phyloP scores from a whole-genome alignment of 306 rosid species.

The Trifolium repens region DNA sequence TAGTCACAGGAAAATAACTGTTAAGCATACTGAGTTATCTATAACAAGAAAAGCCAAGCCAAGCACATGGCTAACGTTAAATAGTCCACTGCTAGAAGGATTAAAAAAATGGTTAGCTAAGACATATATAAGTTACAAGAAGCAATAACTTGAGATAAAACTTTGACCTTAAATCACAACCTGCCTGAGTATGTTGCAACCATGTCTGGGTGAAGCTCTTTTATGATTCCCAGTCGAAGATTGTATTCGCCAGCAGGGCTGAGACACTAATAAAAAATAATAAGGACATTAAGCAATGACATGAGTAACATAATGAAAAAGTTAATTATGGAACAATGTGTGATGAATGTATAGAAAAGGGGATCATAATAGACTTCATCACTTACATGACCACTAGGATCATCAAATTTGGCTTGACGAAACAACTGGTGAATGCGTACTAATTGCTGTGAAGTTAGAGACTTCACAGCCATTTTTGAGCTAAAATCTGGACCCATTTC shows the following conservation, averaged over 20 bases:
- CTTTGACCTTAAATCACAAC: constrained; percentile 54
- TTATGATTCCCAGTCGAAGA: constrained; percentile 93
- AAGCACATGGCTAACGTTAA: constrained; percentile 22
- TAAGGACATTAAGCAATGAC: constrained; percentile 40
- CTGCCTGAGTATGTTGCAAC: constrained; percentile 99
- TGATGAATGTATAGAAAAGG: constrained; percentile 21
- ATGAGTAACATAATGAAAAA: constrained; percentile 22
- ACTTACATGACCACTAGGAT: constrained; percentile 83
- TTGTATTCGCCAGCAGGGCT: constrained; percentile 99
- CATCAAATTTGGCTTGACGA: constrained; percentile 98
- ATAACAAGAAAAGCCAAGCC: constrained; percentile 32
- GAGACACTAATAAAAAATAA: constrained; percentile 72
- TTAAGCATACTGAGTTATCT: constrained; percentile 19
- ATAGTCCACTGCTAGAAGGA: constrained; percentile 28
- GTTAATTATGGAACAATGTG: constrained; percentile 1
- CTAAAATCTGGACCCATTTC: constrained; percentile 95
- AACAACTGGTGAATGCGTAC: constrained; percentile 95
- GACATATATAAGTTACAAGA: constrained; percentile 26
- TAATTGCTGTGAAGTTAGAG: constrained; percentile 86
- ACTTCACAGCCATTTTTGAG: constrained; percentile 71
- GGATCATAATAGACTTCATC: constrained; percentile 47
- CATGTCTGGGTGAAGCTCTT: constrained; percentile 98
- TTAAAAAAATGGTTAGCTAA: constrained; percentile 30
- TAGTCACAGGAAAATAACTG: constrained; percentile 29
- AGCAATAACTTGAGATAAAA: constrained; percentile 31